Conservation (phyloP, 495 filamentous ascomycete genomes). For the Aspergillus egyptiacus region DNA sequence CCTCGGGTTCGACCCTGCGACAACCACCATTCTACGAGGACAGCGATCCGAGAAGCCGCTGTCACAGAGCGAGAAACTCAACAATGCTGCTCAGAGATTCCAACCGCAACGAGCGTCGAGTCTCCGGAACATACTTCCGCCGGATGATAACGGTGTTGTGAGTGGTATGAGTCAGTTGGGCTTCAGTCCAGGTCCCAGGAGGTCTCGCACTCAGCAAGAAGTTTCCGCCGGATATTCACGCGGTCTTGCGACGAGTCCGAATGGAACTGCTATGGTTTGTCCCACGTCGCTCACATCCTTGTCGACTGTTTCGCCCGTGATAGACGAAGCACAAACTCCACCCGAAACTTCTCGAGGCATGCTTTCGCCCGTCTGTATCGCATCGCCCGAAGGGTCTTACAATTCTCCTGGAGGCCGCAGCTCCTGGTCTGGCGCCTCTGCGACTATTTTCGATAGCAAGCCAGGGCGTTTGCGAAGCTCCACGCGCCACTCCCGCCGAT, state of each 20-base stretch:
- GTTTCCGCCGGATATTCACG: slow-evolving; percentile 29
- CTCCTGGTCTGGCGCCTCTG: slow-evolving; percentile 40
- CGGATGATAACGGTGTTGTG: slow-evolving; percentile 27
- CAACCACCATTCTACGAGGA: slow-evolving; percentile 33
- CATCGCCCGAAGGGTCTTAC: slow-evolving; percentile 38
- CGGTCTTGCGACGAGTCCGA: slow-evolving; percentile 19
- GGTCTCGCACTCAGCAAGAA: slow-evolving; percentile 20
- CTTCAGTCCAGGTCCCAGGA: slow-evolving; percentile 22
- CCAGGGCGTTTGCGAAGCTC: slow-evolving; percentile 31
- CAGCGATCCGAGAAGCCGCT: slow-evolving; percentile 37
- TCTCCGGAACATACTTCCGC: slow-evolving; percentile 36
- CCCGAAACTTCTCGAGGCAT: slow-evolving; percentile 42
- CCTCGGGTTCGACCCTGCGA: slow-evolving; percentile 39
- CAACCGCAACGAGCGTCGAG: slow-evolving; percentile 35
- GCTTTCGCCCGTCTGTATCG: slow-evolving; percentile 48
- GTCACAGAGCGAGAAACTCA: slow-evolving; percentile 27
- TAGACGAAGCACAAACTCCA: slow-evolving; percentile 50
- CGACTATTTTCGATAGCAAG: slow-evolving; percentile 41
- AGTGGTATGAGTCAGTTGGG: slow-evolving; percentile 13
- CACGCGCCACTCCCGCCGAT: slow-evolving; percentile 41
- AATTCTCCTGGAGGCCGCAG: slow-evolving; percentile 45
- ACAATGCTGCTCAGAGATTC: slow-evolving; percentile 26
- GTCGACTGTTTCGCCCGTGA: slow-evolving; percentile 48
- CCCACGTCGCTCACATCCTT: slow-evolving; percentile 57
- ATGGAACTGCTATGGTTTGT: slow-evolving; percentile 31